These are phyloP conservation scores for Hypholoma fasciculare DNA, from an alignment of 768 basidiomycete genomes.

Conservation along the genomic window DNA sequence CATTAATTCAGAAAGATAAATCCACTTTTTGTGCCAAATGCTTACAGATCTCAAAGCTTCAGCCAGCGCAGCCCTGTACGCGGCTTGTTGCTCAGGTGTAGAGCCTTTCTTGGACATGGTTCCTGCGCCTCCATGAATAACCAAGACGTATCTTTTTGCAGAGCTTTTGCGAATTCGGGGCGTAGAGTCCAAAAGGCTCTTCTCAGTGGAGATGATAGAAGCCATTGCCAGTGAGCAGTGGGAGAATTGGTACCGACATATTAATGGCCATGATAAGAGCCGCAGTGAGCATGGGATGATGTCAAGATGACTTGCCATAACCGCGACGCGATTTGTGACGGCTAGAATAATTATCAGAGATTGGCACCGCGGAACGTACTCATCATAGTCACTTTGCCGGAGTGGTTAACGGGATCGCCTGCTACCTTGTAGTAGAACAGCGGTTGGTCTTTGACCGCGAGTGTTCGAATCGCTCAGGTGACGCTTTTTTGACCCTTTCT, in stretches of 20 bases:
- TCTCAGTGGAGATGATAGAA: conserved; percentile 14
- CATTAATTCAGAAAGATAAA: neutral
- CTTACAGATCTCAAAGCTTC: conserved; percentile 51
- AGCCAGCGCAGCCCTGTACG: conserved; percentile 56
- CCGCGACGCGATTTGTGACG: no score
- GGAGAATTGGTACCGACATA: no score
- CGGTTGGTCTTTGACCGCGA: conserved; percentile 48
- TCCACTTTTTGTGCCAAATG: neutral
- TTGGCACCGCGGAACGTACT: neutral
- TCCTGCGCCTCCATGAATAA: conserved; percentile 82
- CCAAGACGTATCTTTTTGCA: conserved; percentile 39
- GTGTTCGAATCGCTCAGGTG: conserved; percentile 53
- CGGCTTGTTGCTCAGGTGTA: conserved; percentile 58
- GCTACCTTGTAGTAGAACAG: conserved; percentile 43
- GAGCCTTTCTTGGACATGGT: conserved; percentile 58
- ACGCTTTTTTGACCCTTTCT: conserved; percentile 29
- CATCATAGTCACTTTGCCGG: conserved; percentile 81
- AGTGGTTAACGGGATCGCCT: conserved; percentile 92
- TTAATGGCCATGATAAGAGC: no score
- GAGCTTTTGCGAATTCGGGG: neutral
- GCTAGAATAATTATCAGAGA: no score
- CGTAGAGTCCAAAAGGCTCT: conserved; percentile 12
- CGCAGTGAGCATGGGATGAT: no score
- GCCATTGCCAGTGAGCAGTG: neutral
- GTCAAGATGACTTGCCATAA: no score